A percentile compares a stretch with the other conserved stretches of the same genome.
These are phyloP conservation scores for Candida pseudocylindracea DNA, from an alignment of 1,139 yeast genomes.

Conservation along the genomic window DNA sequence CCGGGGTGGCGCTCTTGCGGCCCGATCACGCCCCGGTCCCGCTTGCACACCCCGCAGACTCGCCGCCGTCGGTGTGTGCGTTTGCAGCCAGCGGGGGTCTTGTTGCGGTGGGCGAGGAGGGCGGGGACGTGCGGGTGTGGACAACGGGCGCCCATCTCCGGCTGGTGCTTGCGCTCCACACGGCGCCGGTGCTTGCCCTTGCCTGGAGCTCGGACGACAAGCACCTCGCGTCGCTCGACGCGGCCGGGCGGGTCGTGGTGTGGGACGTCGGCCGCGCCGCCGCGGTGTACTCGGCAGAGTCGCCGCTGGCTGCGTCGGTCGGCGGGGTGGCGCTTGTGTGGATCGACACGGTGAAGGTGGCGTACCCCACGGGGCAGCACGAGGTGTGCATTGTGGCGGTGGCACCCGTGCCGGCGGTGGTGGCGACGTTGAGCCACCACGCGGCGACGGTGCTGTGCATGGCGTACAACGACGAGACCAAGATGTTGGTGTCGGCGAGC, in stretches of 20 bases:
- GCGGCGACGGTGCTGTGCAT: slow-evolving; percentile 33
- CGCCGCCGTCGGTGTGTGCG: slow-evolving; percentile 17
- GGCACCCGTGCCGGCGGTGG: slow-evolving; percentile 12
- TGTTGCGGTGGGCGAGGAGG: slow-evolving; percentile 33
- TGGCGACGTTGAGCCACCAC: slow-evolving; percentile 54
- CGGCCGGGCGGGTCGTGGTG: slow-evolving; percentile 11
- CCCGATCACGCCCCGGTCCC: slow-evolving; percentile 21
- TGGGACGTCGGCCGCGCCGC: slow-evolving; percentile 15
- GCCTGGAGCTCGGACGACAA: slow-evolving; percentile 17
- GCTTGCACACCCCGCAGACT: slow-evolving; percentile 11
- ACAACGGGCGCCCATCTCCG: slow-evolving; percentile 38
- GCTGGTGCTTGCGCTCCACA: slow-evolving; percentile 26
- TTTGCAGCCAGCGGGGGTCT: slow-evolving; percentile 45
- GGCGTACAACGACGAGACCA: slow-evolving; percentile 24
- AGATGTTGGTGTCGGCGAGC: slow-evolving; percentile 47
- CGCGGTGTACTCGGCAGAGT: neutral
- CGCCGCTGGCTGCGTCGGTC: neutral
- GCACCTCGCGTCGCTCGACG: slow-evolving; percentile 13
- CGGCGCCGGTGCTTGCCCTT: slow-evolving; percentile 7
- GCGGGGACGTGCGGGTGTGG: slow-evolving; percentile 55
- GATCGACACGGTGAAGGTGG: slow-evolving; percentile 52
- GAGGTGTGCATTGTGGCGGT: slow-evolving; percentile 2
- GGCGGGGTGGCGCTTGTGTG: slow-evolving; percentile 24
- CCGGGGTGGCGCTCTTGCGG: slow-evolving; percentile 2
- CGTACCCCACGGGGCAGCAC: slow-evolving; percentile 28